Conservation (phyloP, 2,329 filamentous ascomycete species). For the Pestalotiopsis sp. region DNA sequence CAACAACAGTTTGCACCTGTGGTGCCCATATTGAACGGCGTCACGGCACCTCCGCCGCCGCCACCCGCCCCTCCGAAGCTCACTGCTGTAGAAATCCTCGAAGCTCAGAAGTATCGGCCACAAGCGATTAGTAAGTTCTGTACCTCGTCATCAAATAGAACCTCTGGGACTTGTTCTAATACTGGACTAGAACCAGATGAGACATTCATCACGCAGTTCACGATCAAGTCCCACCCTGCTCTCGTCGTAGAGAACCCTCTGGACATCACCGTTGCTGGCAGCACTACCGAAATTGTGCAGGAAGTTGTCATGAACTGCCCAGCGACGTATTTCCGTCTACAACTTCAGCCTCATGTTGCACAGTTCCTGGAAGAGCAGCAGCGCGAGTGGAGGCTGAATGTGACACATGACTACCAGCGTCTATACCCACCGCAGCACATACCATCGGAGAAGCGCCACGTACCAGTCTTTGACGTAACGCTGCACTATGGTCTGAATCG, state of each 20-base stretch:
- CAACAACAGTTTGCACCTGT: slow-evolving; percentile 29
- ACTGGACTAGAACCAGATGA: slow-evolving; percentile 26
- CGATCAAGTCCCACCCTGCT: slow-evolving; percentile 56
- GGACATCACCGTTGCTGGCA: slow-evolving; percentile 66
- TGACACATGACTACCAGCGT: slow-evolving; percentile 68
- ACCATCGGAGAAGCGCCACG: slow-evolving; percentile 56
- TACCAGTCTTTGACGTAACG: slow-evolving; percentile 75
- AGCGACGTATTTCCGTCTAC: slow-evolving; percentile 67
- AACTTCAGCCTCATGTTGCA: slow-evolving; percentile 69
- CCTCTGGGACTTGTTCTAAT: slow-evolving; percentile 15
- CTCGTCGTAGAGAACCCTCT: slow-evolving; percentile 65
- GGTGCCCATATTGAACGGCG: slow-evolving; percentile 21
- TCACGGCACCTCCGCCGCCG: slow-evolving; percentile 21
- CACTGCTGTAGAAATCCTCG: slow-evolving; percentile 33
- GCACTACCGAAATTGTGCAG: slow-evolving; percentile 68
- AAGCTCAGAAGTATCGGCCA: slow-evolving; percentile 33
- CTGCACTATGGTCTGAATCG: slow-evolving; percentile 75
- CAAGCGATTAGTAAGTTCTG: slow-evolving; percentile 30
- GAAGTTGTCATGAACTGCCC: slow-evolving; percentile 74
- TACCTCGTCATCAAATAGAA: not conserved
- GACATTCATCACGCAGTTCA: slow-evolving; percentile 31
- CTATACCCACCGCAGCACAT: slow-evolving; percentile 44
- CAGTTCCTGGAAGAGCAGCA: slow-evolving; percentile 59
- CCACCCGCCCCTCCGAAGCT: slow-evolving; percentile 26
- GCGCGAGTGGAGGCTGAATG: slow-evolving; percentile 77